phyloP scores from a whole-genome alignment of 2,329 filamentous ascomycete genomes.

The Fusarium sp. region DNA sequence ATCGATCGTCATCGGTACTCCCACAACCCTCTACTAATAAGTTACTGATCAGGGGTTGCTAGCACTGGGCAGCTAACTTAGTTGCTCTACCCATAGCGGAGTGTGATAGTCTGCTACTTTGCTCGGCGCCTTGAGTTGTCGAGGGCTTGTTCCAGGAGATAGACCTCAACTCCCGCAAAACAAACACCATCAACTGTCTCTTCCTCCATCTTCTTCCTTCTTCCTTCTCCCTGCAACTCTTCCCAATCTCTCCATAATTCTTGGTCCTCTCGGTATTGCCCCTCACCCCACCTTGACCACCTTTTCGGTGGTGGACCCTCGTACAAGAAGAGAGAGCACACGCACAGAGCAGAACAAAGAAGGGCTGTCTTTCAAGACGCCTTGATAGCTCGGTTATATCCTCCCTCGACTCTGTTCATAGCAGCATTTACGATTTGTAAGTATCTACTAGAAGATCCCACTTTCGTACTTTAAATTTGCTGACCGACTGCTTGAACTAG shows the following conservation, averaged over 20 bases:
- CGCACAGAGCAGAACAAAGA: slow-evolving; percentile 34
- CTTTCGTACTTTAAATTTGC: not conserved
- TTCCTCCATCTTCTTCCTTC: slow-evolving; percentile 21
- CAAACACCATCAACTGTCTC: slow-evolving; percentile 22
- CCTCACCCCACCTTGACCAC: slow-evolving; percentile 32
- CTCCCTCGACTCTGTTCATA: not conserved
- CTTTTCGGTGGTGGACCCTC: slow-evolving; percentile 33
- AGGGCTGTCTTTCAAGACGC: slow-evolving; percentile 27
- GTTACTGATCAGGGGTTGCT: slow-evolving; percentile 26
- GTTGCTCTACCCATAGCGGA: slow-evolving; percentile 5
- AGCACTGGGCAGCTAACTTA: slow-evolving; percentile 4
- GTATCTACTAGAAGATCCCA: not conserved
- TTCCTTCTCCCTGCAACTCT: slow-evolving; percentile 19
- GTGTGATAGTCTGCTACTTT: not conserved
- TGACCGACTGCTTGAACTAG: not conserved
- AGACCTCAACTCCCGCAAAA: slow-evolving; percentile 18
- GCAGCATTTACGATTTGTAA: not conserved
- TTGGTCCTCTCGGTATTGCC: slow-evolving; percentile 15
- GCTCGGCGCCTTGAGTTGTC: not conserved
- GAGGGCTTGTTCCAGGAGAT: slow-evolving; percentile 9
- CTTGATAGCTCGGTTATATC: not conserved
- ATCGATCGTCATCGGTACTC: slow-evolving; percentile 44
- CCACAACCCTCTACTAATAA: slow-evolving; percentile 13
- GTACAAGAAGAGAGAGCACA: slow-evolving; percentile 21
- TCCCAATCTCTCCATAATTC: slow-evolving; percentile 33